Evolutionary conservation across 2,329 filamentous ascomycete genomes (phyloP).

Genomic region (Talaromyces funiculosus): DNA sequence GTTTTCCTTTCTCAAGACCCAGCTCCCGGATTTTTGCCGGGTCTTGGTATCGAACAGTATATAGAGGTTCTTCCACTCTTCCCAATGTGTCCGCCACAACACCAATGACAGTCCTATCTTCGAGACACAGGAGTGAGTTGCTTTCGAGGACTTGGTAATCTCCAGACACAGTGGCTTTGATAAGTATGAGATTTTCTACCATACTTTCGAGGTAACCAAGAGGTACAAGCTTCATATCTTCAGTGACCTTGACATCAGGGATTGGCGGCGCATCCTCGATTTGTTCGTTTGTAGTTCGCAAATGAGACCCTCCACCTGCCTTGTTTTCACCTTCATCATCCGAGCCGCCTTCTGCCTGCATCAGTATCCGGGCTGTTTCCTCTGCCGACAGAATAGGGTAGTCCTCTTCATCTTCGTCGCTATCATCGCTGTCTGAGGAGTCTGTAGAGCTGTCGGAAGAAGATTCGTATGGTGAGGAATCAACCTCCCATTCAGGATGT

Average conservation of each 20-base stretch:
- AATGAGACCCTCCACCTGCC: conserved; percentile 41
- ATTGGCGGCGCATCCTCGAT: conserved; percentile 60
- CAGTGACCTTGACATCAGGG: conserved; percentile 71
- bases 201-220: conserved; percentile 71
- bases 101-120: conserved; percentile 70
- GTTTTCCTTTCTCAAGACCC: conserved; percentile 62
- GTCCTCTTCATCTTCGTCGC: conserved; percentile 46
- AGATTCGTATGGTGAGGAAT: conserved; percentile 70
- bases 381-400: conserved; percentile 73
- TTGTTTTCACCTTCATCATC: conserved; percentile 66
- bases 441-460: conserved; percentile 58
- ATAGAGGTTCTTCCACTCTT: conserved; percentile 77
- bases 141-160: conserved; percentile 80
- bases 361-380: conserved; percentile 76
- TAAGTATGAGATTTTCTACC: conserved; percentile 71
- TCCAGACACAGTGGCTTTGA: conserved; percentile 72
- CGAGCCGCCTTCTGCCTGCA: conserved; percentile 73
- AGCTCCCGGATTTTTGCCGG: conserved; percentile 61
- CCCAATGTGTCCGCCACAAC: conserved; percentile 81
- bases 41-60: conserved; percentile 71
- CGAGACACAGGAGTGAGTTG: conserved; percentile 75
- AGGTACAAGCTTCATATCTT: conserved; percentile 68
- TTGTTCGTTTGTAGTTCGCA: conserved; percentile 78
- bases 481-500: conserved; percentile 76
- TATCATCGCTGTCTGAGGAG: conserved; percentile 50